Percentiles rank a stretch among this genome's conserved stretches.
These are phyloP conservation scores for Aulographum hederae DNA, from an alignment of 2,329 filamentous ascomycete species.

Conservation along the genomic window DNA sequence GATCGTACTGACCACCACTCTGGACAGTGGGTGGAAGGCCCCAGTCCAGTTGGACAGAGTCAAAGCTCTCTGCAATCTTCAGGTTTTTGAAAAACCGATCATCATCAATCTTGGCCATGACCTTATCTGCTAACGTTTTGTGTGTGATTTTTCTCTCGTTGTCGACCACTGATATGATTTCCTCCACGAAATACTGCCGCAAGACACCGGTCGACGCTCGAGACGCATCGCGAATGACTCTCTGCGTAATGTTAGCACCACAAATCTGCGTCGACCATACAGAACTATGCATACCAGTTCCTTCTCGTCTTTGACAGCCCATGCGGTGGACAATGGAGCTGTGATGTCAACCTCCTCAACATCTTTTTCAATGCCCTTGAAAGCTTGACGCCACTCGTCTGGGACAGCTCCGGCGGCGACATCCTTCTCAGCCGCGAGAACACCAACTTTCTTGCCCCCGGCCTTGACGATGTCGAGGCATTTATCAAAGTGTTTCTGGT, in stretches of 20 bases:
- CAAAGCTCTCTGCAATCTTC: slow-evolving; percentile 75
- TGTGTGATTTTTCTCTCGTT: slow-evolving; percentile 96
- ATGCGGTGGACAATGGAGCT: slow-evolving; percentile 60
- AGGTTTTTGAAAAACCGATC: slow-evolving; percentile 78
- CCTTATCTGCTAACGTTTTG: slow-evolving; percentile 65
- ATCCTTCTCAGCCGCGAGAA: slow-evolving; percentile 46
- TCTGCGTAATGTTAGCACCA: slow-evolving; percentile 27
- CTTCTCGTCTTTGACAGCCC: slow-evolving; percentile 83
- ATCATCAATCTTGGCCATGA: slow-evolving; percentile 84
- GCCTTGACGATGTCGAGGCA: slow-evolving; percentile 74
- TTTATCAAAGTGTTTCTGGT: slow-evolving; percentile 75
- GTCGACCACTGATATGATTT: slow-evolving; percentile 92
- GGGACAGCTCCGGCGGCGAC: slow-evolving; percentile 72
- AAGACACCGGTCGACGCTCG: slow-evolving; percentile 88
- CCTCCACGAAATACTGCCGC: slow-evolving; percentile 92
- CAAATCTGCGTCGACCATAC: neutral
- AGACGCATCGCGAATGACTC: slow-evolving; percentile 84
- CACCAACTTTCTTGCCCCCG: slow-evolving; percentile 40
- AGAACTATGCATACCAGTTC: slow-evolving; percentile 44
- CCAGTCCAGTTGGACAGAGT: slow-evolving; percentile 83
- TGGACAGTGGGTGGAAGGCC: slow-evolving; percentile 79
- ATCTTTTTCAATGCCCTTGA: slow-evolving; percentile 62
- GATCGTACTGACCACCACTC: slow-evolving; percentile 87
- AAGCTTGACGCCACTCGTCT: slow-evolving; percentile 86
- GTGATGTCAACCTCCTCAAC: slow-evolving; percentile 78